Base-by-base conservation (phyloP, 2,329 filamentous ascomycete genomes). In the Clonostachys chloroleuca region DNA sequence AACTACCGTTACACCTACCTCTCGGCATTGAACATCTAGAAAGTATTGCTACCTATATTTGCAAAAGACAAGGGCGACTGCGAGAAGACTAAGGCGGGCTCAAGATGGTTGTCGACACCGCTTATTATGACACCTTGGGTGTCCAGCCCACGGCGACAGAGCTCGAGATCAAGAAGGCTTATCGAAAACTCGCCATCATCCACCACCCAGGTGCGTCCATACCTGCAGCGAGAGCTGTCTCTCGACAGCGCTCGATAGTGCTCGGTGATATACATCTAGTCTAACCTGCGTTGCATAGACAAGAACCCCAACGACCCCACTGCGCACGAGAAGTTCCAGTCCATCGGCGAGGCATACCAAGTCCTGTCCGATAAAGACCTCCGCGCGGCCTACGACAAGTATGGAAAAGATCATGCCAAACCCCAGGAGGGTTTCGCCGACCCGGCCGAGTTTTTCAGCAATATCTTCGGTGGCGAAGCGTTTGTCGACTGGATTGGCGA, bases 231-330 rank as follows among this genome's bases (percentile, higher is more conserved):
- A 24, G 24, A 24, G 24, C 24, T 30, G 24, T 9, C 24, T 30
- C 4, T 9, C 24, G 24, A 30, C 9, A 30, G 24, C 24, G 24
- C 24, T 9, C 24, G 8, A 30, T 4, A 30, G 24, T 9, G 8
- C 24, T 39, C 36, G 24, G 36, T 48, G 41, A 56, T 49, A 50
- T 47, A 45, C 46, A 41, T 41, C 47, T 18, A 12, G 12, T 14
- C 34, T 30, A 30, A 30, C 24, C 24, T 30, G 24, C 24, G 24
- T 30, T 40, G 12, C 12, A 48, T 63, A 89, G 94, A 99, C 74
- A 99, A 99, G 77, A 99, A 99, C 69, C 94, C 92, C 49, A 89
- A 92, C 61, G 94, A 99, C 65, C 92, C 94, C 55, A 90, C 87
- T 20, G 94, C 94, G 36, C 89, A 96, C 71, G 88, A 85, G 62